Percentiles rank a stretch among this genome's conserved stretches.
phyloP scores from a whole-genome alignment of 139 green algal species.

The Volvox africanus region DNA sequence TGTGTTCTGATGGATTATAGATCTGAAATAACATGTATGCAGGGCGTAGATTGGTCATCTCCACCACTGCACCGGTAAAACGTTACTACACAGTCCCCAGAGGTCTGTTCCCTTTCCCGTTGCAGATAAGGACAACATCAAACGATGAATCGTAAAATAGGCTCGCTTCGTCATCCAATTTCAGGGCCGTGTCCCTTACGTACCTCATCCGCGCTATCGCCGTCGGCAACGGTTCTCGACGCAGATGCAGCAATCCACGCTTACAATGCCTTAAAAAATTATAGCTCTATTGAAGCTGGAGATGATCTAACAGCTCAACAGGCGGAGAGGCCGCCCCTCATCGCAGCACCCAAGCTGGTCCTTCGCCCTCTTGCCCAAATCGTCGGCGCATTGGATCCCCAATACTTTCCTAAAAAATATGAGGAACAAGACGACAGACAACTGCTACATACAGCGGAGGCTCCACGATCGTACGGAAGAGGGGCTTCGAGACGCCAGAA shows the following conservation, averaged over 20 bases:
- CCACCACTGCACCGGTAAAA: constrained; percentile 2
- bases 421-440: not conserved
- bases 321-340: not conserved
- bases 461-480: not conserved
- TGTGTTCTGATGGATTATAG: not conserved
- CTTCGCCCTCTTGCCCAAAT: not conserved
- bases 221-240: not conserved
- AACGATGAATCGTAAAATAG: not conserved
- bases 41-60: not conserved
- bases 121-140: not conserved
- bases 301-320: not conserved
- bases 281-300: not conserved
- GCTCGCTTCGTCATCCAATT: not conserved
- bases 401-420: not conserved
- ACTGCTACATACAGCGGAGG: not conserved
- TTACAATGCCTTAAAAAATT: not conserved
- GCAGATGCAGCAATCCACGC: not conserved
- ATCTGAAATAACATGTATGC: not conserved
- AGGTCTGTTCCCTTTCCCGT: not conserved
- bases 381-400: not conserved
- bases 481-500: not conserved
- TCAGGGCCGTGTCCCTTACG: not conserved
- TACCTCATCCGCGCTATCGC: not conserved
- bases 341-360: not conserved
- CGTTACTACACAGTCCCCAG: not conserved